Evolutionary conservation across 345 rosid genomes (phyloP), one percentile per base, ranked within the genome.

Genomic region (Psidium friedrichsthalianum): DNA sequence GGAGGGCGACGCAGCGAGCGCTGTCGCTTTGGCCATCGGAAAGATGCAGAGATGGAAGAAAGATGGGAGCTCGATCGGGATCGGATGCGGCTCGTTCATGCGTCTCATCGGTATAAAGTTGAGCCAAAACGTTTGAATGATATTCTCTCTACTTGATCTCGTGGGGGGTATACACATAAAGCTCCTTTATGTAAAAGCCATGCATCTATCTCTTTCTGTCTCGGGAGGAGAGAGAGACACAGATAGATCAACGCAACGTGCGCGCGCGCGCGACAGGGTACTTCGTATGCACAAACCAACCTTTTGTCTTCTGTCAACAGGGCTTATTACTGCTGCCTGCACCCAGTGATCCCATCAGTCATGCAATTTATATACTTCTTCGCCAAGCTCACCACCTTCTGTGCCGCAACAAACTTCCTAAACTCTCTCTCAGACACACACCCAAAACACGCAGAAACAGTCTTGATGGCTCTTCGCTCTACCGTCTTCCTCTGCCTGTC

Each of bases 101-200:
- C 47, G 87, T 86, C 87, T 82, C 74, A 59, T 81, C 88, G 27
- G 36, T 74, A 85, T 54, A 86, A 88, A 88, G 87, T 59, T 81
- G 14, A 18, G 64, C 85, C 86, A 86, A 76, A 83, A 82, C 53
- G n/a, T 85, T 85, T 85, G 89, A 86, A 87, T 91, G 92, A 4
- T 69, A 36, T 69, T 69, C 95, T 69, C 95, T 88, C 86, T 82
- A 85, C 88, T 78, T 83, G 74, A 85, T 84, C 82, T 85, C 80
- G 93, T 89, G 52, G 52, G 92, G 94, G 56, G 96, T 92, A 90
- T 92, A 89, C 89, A 88, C 89, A 42, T 86, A 94, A 94, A 94
- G 95, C 90, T 59, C 90, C 95, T 96, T 95, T 93, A 91, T 88
- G 91, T 87, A 90, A 91, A 91, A 90, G 86, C 91, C 90, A 88